A percentile compares a stretch with the other conserved stretches of the same genome.
phyloP scores from a whole-genome alignment of 805 yeast genomes.

The Candida krabiensis region DNA sequence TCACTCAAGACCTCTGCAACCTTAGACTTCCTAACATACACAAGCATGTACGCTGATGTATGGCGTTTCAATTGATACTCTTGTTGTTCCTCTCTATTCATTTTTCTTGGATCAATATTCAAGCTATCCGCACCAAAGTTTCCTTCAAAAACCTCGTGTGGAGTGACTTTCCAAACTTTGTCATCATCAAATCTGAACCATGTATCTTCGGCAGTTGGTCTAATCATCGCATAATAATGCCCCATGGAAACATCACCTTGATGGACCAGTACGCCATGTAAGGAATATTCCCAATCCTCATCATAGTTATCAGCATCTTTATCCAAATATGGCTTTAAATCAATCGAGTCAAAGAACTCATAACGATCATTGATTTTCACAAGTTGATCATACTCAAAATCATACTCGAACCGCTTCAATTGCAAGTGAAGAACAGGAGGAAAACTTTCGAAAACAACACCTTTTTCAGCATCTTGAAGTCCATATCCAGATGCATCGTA shows the following conservation, averaged over 20 bases:
- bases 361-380: slow-evolving; percentile 90
- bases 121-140: slow-evolving; percentile 82
- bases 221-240: slow-evolving; percentile 92
- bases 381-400: slow-evolving; percentile 82
- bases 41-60: slow-evolving; percentile 96
- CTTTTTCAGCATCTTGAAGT: slow-evolving; percentile 93
- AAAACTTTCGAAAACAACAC: slow-evolving; percentile 85
- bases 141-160: slow-evolving; percentile 83
- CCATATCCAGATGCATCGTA: slow-evolving; percentile 90
- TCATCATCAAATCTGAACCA: slow-evolving; percentile 98
- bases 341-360: slow-evolving; percentile 83
- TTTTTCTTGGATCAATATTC: slow-evolving; percentile 45
- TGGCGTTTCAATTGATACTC: slow-evolving; percentile 71
- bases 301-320: slow-evolving; percentile 44
- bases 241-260: slow-evolving; percentile 96
- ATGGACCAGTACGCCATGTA: slow-evolving; percentile 95
- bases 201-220: slow-evolving; percentile 63
- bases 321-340: slow-evolving; percentile 76
- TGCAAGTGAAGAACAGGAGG: slow-evolving; percentile 95
- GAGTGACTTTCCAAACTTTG: slow-evolving; percentile 83
- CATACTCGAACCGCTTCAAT: slow-evolving; percentile 91
- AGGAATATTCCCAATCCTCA: slow-evolving; percentile 73
- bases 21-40: slow-evolving; percentile 72
- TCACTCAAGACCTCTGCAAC: slow-evolving; percentile 59
- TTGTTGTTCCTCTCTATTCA: slow-evolving; percentile 61